These are phyloP conservation scores for Tuber aestivum DNA, from an alignment of 495 filamentous ascomycete species.

Conservation along the genomic window DNA sequence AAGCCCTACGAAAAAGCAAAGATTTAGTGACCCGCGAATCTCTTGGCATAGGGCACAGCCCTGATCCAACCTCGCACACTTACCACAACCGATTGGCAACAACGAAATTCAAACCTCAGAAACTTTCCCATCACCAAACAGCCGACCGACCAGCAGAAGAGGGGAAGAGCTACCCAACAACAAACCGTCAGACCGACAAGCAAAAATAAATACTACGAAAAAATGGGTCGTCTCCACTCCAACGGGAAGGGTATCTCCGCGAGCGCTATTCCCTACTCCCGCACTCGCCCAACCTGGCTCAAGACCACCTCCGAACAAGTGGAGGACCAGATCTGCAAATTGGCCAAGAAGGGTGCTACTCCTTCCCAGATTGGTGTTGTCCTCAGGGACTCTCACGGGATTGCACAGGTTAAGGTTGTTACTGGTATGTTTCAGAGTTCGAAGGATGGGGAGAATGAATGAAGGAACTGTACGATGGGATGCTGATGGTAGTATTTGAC, in stretches of 20 bases:
- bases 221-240: slow-evolving; percentile 97
- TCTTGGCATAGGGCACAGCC: background rate
- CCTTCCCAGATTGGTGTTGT: slow-evolving; percentile 98
- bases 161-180: slow-evolving; percentile 41
- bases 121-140: slow-evolving; percentile 23
- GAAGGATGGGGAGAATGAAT: slow-evolving; percentile 1
- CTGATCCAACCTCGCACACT: background rate
- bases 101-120: slow-evolving; percentile 19
- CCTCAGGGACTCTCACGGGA: slow-evolving; percentile 91
- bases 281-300: slow-evolving; percentile 76
- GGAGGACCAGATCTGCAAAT: slow-evolving; percentile 97
- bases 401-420: slow-evolving; percentile 93
- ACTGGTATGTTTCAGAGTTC: slow-evolving; percentile 62
- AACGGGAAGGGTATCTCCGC: slow-evolving; percentile 98
- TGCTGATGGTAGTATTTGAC: slow-evolving; percentile 21
- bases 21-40: background rate
- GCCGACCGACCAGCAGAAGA: slow-evolving; percentile 23
- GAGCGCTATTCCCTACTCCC: slow-evolving; percentile 93
- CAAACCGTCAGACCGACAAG: slow-evolving; percentile 33
- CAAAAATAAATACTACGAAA: slow-evolving; percentile 45
- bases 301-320: slow-evolving; percentile 61
- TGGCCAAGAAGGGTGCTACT: slow-evolving; percentile 93
- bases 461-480: background rate
- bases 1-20: background rate
- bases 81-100: slow-evolving; percentile 27